Base-by-base conservation (phyloP, 1,139 yeast species). In the Hyphopichia burtonii region DNA sequence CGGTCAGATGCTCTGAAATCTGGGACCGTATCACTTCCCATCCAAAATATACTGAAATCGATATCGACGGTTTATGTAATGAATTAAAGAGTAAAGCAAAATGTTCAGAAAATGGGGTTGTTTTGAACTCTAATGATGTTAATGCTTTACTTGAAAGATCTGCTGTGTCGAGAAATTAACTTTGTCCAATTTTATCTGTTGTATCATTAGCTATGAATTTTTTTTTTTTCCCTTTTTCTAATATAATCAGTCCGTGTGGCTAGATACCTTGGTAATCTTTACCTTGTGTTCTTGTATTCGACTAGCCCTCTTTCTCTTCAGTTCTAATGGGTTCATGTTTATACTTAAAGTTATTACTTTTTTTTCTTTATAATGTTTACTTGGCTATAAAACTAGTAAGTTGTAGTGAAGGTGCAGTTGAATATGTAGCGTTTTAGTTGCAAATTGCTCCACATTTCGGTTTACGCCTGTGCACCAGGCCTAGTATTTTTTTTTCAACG, bases 11-110 rank as follows among this genome's bases (percentile, higher is more conserved):
- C 63, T 82, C 95, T 0, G 97, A 90, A 54, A 86, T 91, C 18
- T 93, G 99, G 99, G 98, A 91, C 61, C 78, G 98, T 56, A 86
- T 93, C 33, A 87, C 96, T 3, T 69, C 95, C 14, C 97, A 93
- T 71, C 98, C 99, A 30, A 82, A 86, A 60, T 93, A 91, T 63
- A 82, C 94, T 6, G 96, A 91, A 47, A 74, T 93, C 44, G 98
- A 93, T 63, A 90, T 93, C 50, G 97, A 91, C 60, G 94, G 96
- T 2, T 76, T 93, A 57, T 93, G 99, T 74, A 63, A 69, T 33
- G 99, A 93, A 64, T 76, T 93, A 59, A 85, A 91, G 65, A 68
- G 82, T 35, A 93, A 91, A 75, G 98, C 98, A n/a, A 90, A 89
- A 65, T 93, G 99, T 68, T 84, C 96, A 4, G 97, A 91, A 57